Conservation (phyloP, 2,329 filamentous ascomycete genomes). For the Cercospora sesami region DNA sequence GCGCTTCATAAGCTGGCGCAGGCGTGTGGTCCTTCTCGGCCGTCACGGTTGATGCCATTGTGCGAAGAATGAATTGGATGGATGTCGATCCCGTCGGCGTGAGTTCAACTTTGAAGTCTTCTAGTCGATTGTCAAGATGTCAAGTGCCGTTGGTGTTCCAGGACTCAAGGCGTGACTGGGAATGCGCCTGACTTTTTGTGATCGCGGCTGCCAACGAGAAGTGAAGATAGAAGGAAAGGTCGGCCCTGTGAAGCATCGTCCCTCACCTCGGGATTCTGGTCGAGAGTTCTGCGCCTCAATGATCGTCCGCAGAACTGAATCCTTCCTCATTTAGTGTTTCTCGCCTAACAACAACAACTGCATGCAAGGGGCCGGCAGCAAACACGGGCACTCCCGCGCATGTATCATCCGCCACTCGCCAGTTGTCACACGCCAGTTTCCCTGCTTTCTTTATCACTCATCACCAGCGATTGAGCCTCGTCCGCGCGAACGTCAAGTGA, state of each 20-base stretch:
- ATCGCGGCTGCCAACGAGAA: background rate
- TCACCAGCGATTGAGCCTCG: background rate
- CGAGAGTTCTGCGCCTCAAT: conserved; percentile 4
- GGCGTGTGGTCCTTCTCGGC: conserved; percentile 4
- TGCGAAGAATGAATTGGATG: background rate
- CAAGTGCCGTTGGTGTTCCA: background rate
- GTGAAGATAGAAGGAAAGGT: background rate
- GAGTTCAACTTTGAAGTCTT: background rate
- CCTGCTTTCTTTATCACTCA: background rate
- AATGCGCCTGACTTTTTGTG: background rate
- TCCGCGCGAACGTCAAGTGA: background rate
- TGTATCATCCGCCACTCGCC: background rate
- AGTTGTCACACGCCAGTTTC: background rate
- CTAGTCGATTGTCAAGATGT: background rate
- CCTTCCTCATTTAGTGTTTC: conserved; percentile 5
- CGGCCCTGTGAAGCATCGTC: background rate
- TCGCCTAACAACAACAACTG: background rate
- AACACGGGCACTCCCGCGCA: background rate
- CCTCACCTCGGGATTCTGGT: background rate
- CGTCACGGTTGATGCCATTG: background rate
- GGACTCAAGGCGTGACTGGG: background rate
- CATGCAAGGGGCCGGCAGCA: background rate
- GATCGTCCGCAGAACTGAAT: conserved; percentile 4
- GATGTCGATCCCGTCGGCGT: background rate
- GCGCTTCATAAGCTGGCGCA: conserved; percentile 4